Base-by-base conservation (phyloP, 2,329 filamentous ascomycete genomes). In the Penicillium sp. region DNA sequence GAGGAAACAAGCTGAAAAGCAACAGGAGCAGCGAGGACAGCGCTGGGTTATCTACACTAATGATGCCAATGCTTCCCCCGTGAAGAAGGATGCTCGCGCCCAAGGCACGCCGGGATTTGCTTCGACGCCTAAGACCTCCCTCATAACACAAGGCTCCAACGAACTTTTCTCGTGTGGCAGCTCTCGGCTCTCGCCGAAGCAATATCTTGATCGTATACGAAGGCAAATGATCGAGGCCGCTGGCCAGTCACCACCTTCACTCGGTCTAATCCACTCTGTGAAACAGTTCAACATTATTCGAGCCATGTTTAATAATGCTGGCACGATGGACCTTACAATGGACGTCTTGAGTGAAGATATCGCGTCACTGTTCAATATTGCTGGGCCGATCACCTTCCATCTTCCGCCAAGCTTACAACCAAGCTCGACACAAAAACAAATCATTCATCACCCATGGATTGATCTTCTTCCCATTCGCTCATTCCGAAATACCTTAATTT, bases 391-490 rank as follows among this genome's bases (percentile, higher is more conserved):
- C 6, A 55, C 59, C 1, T 13, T 62, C 1, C 40, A 56, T 9
- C 39, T 67, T 3, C 65, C 65, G 36, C 58, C 65, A 16, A 63
- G 61, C 56, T 18, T 67, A 4, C 52, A 58, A 22, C 65, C 65
- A 16, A 66, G 56, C 10, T 50, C 54, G 11, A 41, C 54, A 11
- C 65, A 67, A 31, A 63, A 40, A 14, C 31, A 40, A 11, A 59
- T 66, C 13, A 58, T 66, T 9, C 72, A 74, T 41, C 68, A 70
- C 24, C 68, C 70, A 2, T 73, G 71, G 70, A 62, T 73, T 24
- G 71, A 74, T 33, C 37, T 74, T 4, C 59, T 72, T 18, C 70
- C 70, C 2, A 52, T 72, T 0, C 44, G 59, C 1, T 62, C 63
- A 4, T 55, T 73, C 3, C 65, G 72, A 7, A 65, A 73, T 41